Evolutionary conservation across 2,329 filamentous ascomycete genomes (phyloP), one percentile per base, ranked within the genome.

Genomic region (Leptographium flavum): DNA sequence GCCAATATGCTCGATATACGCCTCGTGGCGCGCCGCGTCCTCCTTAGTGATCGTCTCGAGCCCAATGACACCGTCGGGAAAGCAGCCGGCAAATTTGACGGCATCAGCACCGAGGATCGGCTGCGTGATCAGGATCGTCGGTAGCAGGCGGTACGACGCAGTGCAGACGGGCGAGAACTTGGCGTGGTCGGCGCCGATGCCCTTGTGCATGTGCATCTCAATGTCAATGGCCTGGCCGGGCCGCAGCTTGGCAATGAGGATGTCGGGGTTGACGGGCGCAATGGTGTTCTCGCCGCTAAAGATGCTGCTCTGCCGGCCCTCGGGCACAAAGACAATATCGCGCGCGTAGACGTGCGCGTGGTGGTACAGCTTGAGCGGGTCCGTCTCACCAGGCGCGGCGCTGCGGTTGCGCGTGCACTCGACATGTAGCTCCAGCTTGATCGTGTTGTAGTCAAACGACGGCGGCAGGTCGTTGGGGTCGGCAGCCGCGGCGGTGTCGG

Each of bases 81-180:
- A 98, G 68, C 92, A 98, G 53, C 75, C 73, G 38, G 81, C 78
- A 58, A 98, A 96, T 61, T 95, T 94, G 58, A 79, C 74, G 3
- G 92, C 92, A 56, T 96, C 87, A 35, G 73, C 70, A 37, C 90
- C 92, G 4, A 94, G 60, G 49, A 98, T 96, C 19, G 92, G 92
- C 54, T 74, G 68, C 38, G 73, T 69, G 58, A 98, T 96, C 52
- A 75, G 73, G 62, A 98, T 96, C 53, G 81, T 81, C 8, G 92
- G 92, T 58, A 98, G 68, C 19, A 98, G 74, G 42, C 92, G 79
- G 68, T 98, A 98, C 22, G 83, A 86, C 3, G 92, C 92, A 1
- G 92, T 95, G 3, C 90, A 88, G 31, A 96, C 92, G 39, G 92
- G 92, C 1, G 87, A 94, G 69, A 92, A 98, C 65, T 98, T 98